Conservation (phyloP, 2,329 filamentous ascomycete genomes). For the Akanthomyces muscarius region DNA sequence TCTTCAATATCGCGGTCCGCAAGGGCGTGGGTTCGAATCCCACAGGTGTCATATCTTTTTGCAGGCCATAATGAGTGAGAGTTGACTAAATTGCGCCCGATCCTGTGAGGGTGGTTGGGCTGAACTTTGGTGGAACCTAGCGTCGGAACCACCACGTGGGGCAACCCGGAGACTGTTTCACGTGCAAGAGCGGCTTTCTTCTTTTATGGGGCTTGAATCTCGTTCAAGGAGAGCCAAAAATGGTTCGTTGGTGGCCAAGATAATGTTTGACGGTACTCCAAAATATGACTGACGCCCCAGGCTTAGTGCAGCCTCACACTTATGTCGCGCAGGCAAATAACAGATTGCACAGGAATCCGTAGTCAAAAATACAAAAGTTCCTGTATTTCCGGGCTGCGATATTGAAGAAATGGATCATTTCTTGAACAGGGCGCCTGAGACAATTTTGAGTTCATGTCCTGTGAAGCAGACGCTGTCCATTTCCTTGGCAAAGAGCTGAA, state of each 20-base stretch:
- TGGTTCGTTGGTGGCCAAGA: not conserved
- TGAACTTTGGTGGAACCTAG: not conserved
- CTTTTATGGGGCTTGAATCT: not conserved
- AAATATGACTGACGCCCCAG: not conserved
- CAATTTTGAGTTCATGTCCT: not conserved
- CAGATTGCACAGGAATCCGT: no score
- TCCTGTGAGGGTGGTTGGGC: not conserved
- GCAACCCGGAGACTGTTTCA: not conserved
- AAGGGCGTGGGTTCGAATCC: slow-evolving; percentile 29
- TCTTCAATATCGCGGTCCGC: slow-evolving; percentile 22
- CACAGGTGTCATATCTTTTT: slow-evolving; percentile 27
- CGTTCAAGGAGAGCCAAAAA: no score
- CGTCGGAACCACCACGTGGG: not conserved
- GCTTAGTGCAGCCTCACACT: no score
- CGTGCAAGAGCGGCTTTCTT: not conserved
- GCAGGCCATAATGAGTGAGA: not conserved
- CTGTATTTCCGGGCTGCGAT: slow-evolving; percentile 21
- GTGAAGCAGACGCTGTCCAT: not conserved
- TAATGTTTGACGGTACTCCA: not conserved
- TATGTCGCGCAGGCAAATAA: no score
- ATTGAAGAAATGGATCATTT: not conserved
- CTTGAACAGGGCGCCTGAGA: no score
- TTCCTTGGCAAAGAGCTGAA: not conserved
- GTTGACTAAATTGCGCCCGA: not conserved
- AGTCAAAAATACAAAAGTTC: no score